Evolutionary conservation across 2,329 filamentous ascomycete genomes (phyloP), one percentile per base, ranked within the genome.

Genomic region (Aspergillus viridinutans): DNA sequence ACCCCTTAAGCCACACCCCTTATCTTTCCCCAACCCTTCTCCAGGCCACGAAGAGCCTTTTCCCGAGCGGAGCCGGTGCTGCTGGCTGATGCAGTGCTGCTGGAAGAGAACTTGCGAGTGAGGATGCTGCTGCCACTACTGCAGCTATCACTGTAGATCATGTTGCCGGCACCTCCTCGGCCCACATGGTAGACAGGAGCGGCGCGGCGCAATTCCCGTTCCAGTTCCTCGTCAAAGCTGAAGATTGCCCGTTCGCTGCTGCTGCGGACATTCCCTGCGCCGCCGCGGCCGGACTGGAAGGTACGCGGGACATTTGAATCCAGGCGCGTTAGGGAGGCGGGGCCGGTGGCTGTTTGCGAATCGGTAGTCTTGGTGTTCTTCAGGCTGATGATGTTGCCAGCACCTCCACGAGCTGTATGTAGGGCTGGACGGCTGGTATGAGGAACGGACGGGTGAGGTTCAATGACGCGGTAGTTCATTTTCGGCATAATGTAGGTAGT

Each of bases 221-320:
- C 79, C 52, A 87, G 78, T 67, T 87, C 85, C 74, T 87, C 85
- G 70, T 87, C 85, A 73, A 87, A 87, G 72, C 80, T 82, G 78
- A 87, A 87, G 70, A 87, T 85, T 67, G 82, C 78, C 43, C 83
- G 78, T 64, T 86, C 81, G 59, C 72, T 74, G 67, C 74, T 75
- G 65, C 67, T 72, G 74, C 81, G 78, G 61, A 83, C 74, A 68
- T 84, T 85, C 61, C 82, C 82, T 17, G 80, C 80, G 48, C 82
- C 82, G 54, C 83, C 83, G 50, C 82, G 80, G 57, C 82, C 82
- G 38, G 77, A 74, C 29, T 65, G 74, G 71, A 74, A 78, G 52
- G 69, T 69, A 28, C 66, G 53, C 64, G 78, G 66, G 58, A 70
- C 53, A 53, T 76, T 78, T 35, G 74, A 75, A 61, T 78, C 73